Base-by-base conservation (phyloP, 495 filamentous ascomycete species). In the Parathielavia hyrcaniae region DNA sequence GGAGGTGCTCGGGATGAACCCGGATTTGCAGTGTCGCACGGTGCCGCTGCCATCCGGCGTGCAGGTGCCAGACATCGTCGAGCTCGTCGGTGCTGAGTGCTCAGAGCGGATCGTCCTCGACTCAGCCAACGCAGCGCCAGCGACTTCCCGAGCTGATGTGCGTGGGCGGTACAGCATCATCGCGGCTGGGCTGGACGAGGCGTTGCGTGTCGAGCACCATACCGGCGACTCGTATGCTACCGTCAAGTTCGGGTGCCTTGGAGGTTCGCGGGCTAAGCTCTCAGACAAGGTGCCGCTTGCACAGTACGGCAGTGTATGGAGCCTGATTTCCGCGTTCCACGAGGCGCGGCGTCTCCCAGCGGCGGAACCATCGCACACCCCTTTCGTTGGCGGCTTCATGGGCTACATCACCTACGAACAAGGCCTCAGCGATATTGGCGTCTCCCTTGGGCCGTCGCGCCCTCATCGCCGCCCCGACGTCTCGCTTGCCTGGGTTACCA, bases 361-460 rank as follows among this genome's bases (percentile, higher is more conserved):
- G 41, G 59, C 61, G 10, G 64, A 54, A 11, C 36, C 49, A 11
- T 36, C 55, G 0, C 0, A 67, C 69, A 36, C 70, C 73, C 41
- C 91, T 77, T 98, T 98, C 65, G 85, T 90, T 75, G 92, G 91
- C 44, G 92, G 92, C 0, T 84, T 97, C 49, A 81, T 97, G 70
- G 93, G 93, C 0, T 96, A 87, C 65, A 86, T 91, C 46, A 89
- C 88, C 1, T 97, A 97, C 60, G 92, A 98, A 67, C 79, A 90
- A 49, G 89, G 91, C 0, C 75, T 97, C 0, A 68, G 79, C 23
- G 77, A 79, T 4, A 83, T 90, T 32, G 75, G 71, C 35, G 73
- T 89, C 22, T 53, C 66, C 0, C 64, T 53, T 19, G 51, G 56
- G 16, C 60, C 64, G n/a, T 61, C 60, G 26, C 66, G 58, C n/a